Base-by-base conservation (phyloP, 352 stramenopile species). In the Nothophytophthora sp. region DNA sequence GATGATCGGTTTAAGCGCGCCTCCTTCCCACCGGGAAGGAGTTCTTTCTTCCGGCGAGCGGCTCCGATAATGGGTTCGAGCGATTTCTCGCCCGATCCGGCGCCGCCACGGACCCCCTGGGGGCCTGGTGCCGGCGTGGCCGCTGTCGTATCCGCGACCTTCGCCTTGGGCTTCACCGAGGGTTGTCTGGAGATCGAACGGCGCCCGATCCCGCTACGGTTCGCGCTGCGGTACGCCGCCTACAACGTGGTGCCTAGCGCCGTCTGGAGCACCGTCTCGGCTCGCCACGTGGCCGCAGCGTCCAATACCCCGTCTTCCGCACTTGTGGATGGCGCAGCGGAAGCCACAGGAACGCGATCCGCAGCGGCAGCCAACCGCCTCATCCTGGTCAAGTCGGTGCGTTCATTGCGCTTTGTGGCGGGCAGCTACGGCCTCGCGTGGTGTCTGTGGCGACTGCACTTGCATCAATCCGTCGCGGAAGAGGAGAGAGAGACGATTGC, bases 351-450 rank as follows among this genome's bases (percentile, higher is more conserved):
- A 7, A 19, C 39, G 50, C 39, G 25, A n/a, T 49, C 60, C 34
- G 40, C 39, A 45, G 41, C 28, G 24, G 52, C 51, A 19, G 75
- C 63, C 5, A 70, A 61, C 20, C 78, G 72, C 5, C 25, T 85
- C 13, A 25, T 87, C 11, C 36, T 73, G 23, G 43, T 87, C 37
- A 67, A 75, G 53, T 67, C 76, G 18, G 36, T 89, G 27, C 78
- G 74, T 13, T 70, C 67, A 5, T 16, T 87, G 34, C 80, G 83
- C 4, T 64, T 77, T 22, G 46, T 61, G 1, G 49, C 64, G 4
- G 80, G 69, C 33, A 91, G 76, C 61, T 91, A 91, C 53, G 80
- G 76, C 44, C 51, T 90, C 8, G 55, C 73, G n/a, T 89, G 70
- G 74, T 63, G 50, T 63, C 37, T 84, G 4, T 92, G 70, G 63